Base-by-base conservation (phyloP, 139 green algal species). In the Choricystis sp. region DNA sequence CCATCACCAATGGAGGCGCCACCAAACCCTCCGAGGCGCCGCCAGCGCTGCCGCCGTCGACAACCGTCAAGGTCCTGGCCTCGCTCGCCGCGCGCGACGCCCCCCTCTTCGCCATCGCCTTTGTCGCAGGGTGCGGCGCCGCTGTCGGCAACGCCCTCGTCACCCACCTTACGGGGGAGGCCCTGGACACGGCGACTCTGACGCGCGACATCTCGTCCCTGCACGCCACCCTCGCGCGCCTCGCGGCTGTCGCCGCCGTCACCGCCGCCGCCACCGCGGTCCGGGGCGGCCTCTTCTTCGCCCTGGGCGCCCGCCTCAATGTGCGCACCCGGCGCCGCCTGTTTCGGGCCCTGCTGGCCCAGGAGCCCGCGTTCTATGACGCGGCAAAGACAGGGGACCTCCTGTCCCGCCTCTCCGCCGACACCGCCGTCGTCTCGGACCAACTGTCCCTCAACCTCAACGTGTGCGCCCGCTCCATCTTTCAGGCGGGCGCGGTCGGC, bases 281-380 rank as follows among this genome's bases (percentile, higher is more conserved):
- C 1, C 74, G 84, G 1, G 85, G 84, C 19, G 79, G 80, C 2
- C 66, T 94, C 27, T 94, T 94, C 74, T 87, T 74, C 1, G 56
- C 86, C 49, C 1, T 59, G 26, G 56, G 63, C 29, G 19, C 61
- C 2, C 31, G 63, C 20, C 48, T 83, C 31, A 79, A 79, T 25
- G 57, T 75, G 3, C 63, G 67, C 29, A 67, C 72, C 4, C 69
- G 78, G 19, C 72, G 56, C n/a, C 14, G 16, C 0, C 73, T 89
- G 20, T 89, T 87, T 64, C 48, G 63, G 23, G 66, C 75, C 2
- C 73, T 91, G 49, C 64, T 90, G 64, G n/a, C 61, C 4, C 85
- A 92, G 78, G 87, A 95, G 49, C 69, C 82, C 3, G 85, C 65
- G 0, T 95, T 88, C 67, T 95, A 85, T 57, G 86, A 93, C 74